These are phyloP conservation scores for Pseudonitzschia multistriata DNA, from an alignment of 108 stramenopile genomes.

Conservation along the genomic window DNA sequence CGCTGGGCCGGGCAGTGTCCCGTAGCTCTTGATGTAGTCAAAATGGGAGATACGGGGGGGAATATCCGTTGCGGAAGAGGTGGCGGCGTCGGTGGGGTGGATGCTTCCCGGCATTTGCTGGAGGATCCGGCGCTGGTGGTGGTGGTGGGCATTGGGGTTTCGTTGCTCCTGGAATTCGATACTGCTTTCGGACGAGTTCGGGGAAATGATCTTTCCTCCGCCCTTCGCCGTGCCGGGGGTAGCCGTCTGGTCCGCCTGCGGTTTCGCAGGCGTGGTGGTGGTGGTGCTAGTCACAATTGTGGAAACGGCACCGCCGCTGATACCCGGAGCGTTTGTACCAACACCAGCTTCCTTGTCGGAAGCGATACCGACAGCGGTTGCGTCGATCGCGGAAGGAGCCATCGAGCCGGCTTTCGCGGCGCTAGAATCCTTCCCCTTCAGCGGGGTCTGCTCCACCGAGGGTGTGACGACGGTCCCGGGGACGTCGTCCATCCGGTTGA, in stretches of 20 bases:
- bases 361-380: not conserved
- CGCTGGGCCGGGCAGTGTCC: not conserved
- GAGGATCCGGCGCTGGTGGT: constrained; percentile 7
- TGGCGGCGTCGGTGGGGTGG: not conserved
- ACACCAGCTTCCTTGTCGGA: not conserved
- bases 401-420: not conserved
- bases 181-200: constrained; percentile 20
- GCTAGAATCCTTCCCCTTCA: constrained; percentile 2
- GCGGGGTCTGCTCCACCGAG: constrained; percentile 4
- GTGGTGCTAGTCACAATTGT: not conserved
- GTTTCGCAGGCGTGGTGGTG: not conserved
- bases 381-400: not conserved
- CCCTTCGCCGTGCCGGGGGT: not conserved
- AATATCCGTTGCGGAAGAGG: constrained; percentile 12
- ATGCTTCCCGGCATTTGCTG: constrained; percentile 7
- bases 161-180: constrained; percentile 23
- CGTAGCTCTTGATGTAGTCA: constrained; percentile 25
- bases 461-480: not conserved
- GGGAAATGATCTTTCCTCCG: constrained; percentile 25
- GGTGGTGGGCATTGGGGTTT: constrained; percentile 9
- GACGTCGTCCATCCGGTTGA: constrained; percentile 34
- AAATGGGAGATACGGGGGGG: constrained; percentile 25
- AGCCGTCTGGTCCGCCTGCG: not conserved
- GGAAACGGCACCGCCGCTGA: not conserved
- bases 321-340: not conserved